phyloP scores from a whole-genome alignment of 441 rosid species.

The Hura crepitans region DNA sequence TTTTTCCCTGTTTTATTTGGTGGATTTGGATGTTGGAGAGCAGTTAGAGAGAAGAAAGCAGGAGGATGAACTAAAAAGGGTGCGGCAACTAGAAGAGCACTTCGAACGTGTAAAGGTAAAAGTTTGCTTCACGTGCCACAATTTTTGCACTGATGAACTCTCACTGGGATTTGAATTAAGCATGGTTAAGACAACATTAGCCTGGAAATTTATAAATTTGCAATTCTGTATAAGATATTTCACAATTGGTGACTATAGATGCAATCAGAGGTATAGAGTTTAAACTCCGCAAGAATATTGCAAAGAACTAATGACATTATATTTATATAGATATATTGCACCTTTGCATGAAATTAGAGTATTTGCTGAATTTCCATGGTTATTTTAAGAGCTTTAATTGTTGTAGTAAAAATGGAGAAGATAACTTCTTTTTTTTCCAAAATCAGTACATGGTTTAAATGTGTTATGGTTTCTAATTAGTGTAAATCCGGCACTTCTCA shows the following conservation, averaged over 20 bases:
- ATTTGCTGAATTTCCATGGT: background rate
- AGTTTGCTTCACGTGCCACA: constrained; percentile 11
- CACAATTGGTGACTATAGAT: background rate
- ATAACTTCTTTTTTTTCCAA: background rate
- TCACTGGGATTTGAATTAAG: background rate
- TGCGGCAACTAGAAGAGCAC: constrained; percentile 89
- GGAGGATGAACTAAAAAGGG: constrained; percentile 85
- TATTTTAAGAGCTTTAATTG: background rate
- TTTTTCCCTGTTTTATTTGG: constrained; percentile 23
- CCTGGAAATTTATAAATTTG: background rate
- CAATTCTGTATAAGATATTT: background rate
- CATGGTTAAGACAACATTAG: constrained; percentile 1
- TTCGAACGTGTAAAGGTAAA: constrained; percentile 87
- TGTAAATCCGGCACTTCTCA: constrained; percentile 28
- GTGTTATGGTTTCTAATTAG: constrained; percentile 9
- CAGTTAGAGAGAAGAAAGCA: constrained; percentile 97
- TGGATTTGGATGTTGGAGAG: constrained; percentile 18
- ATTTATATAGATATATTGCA: background rate
- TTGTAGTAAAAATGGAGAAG: background rate
- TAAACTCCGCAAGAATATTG: background rate
- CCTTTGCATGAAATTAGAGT: background rate
- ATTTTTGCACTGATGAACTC: background rate
- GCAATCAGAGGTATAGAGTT: background rate
- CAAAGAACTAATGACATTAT: background rate
- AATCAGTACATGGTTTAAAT: background rate